Evolutionary conservation across 345 rosid species (phyloP).

Genomic region (Sisymbrium altissimum): DNA sequence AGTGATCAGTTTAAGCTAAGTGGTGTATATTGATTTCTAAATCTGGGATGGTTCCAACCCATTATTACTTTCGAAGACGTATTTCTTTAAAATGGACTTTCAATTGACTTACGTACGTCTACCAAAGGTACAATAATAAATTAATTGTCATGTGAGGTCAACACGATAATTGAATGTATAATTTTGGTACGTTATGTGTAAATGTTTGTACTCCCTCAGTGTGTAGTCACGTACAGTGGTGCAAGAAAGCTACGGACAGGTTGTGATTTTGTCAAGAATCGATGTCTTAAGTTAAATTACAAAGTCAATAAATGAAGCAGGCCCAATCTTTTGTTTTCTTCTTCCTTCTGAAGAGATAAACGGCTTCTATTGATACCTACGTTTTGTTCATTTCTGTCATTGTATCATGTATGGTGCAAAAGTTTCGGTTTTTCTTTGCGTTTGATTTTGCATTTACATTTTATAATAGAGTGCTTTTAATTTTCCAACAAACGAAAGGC

Average conservation of each 20-base stretch:
- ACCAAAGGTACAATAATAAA: conserved; percentile 28
- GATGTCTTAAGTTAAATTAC: conserved; percentile 13
- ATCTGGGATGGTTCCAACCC: conserved; percentile 5
- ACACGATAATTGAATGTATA: conserved; percentile 29
- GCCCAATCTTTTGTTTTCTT: conserved; percentile 34
- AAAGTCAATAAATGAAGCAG: conserved; percentile 30
- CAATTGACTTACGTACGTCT: conserved; percentile 16
- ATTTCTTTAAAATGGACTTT: background rate
- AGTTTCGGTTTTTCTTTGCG: background rate
- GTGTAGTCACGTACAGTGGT: conserved; percentile 35
- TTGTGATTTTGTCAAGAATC: conserved; percentile 32
- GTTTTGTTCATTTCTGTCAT: conserved; percentile 30
- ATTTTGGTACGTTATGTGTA: conserved; percentile 33
- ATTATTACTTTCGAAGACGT: background rate
- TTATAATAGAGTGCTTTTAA: background rate
- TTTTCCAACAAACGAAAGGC: background rate
- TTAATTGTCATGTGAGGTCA: conserved; percentile 22
- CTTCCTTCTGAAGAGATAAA: conserved; percentile 1
- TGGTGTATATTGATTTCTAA: background rate
- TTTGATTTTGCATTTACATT: conserved; percentile 17
- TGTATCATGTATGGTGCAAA: conserved; percentile 5
- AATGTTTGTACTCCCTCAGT: conserved; percentile 31
- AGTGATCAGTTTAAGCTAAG: background rate
- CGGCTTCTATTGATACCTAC: conserved; percentile 25
- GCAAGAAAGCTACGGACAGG: conserved; percentile 34